phyloP scores from a whole-genome alignment of 1,284 basidiomycete genomes.

The Microstroma glucosiphilum region DNA sequence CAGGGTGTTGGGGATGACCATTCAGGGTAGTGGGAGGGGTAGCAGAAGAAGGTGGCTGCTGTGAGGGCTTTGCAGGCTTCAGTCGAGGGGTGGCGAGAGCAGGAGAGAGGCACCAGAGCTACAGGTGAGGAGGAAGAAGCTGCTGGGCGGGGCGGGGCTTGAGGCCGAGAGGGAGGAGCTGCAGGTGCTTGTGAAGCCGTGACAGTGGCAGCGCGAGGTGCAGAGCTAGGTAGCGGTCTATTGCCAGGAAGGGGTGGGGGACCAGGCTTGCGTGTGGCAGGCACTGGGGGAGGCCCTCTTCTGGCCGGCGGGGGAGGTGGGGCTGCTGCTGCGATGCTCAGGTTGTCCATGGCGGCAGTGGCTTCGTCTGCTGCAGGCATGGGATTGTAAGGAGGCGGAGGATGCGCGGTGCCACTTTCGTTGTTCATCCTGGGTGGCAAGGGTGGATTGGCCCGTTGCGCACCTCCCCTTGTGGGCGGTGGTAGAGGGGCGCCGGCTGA shows the following conservation, averaged over 20 bases:
- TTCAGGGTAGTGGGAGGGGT: conserved; percentile 9
- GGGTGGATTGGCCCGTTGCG: conserved; percentile 12
- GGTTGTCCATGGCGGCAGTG: no score
- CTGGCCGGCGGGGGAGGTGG: conserved; percentile 14
- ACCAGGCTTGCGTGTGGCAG: conserved; percentile 10
- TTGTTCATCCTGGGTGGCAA: conserved; percentile 36
- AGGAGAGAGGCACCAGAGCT: conserved; percentile 1
- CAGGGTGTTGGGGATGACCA: conserved; percentile 8
- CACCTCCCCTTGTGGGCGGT: background rate
- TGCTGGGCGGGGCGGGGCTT: conserved; percentile 1
- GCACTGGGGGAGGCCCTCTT: conserved; percentile 9
- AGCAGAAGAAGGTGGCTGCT: conserved; percentile 11
- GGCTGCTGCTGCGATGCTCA: no score
- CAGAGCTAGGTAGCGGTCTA: conserved; percentile 23
- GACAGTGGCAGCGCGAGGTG: conserved; percentile 40
- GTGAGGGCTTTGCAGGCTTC: conserved; percentile 10
- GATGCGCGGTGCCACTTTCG: conserved; percentile 26
- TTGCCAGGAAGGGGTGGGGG: conserved; percentile 30
- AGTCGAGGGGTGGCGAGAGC: conserved; percentile 6
- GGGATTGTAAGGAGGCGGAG: conserved; percentile 25
- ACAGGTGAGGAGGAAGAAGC: background rate
- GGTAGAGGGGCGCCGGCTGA: background rate
- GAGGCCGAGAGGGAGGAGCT: background rate
- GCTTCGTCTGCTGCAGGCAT: conserved; percentile 9
- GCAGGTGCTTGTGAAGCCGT: conserved; percentile 32